Evolutionary conservation across 768 basidiomycete genomes (phyloP), one percentile per base, ranked within the genome.

Genomic region (Termitomyces sp.): DNA sequence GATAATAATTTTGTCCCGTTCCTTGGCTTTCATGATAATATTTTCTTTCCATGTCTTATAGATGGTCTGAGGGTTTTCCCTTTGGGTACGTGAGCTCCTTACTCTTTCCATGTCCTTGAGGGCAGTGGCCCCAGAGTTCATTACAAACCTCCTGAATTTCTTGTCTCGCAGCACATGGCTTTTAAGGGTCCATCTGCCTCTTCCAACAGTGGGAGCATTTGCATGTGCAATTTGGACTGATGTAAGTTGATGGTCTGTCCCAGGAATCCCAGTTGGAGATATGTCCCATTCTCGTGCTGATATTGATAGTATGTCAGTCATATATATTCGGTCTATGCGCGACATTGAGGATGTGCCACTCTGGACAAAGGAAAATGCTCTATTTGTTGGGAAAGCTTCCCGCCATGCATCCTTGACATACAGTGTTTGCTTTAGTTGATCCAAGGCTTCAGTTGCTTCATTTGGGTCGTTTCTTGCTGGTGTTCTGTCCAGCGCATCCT

Each of bases 121-220:
- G 3, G 17, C 38, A 6, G 5, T 5, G 1, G 5, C 0, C 1
- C 38, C 38, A 2, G 8, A 2, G 3, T 5, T 2, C 6, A 7
- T n/a, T 6, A n/a, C 5, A 6, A 5, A n/a, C 5, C 5, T 7
- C 17, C 38, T 40, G 8, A 40, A 40, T n/a, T n/a, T 40, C n/a
- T 40, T 1, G 5, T 40, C 38, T 17, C n/a, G 15, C 3, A 40
- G n/a, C 6, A 40, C n/a, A n/a, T 40, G 38, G 0, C 14, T 15
- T n/a, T 40, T 40, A 2, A 40, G 17, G 15, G 15, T 40, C 38
- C 38, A 40, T n/a, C 38, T 5, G 6, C 38, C 38, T 7, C 38
- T 40, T 2, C 38, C 17, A 1, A 40, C 6, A 17, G 0, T 5
- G 0, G 17, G 17, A 3, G 38, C 6, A 4, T 40, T n/a, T 5